Evolutionary conservation across 2,329 filamentous ascomycete species (phyloP).

Genomic region (Tolypocladium paradoxum): DNA sequence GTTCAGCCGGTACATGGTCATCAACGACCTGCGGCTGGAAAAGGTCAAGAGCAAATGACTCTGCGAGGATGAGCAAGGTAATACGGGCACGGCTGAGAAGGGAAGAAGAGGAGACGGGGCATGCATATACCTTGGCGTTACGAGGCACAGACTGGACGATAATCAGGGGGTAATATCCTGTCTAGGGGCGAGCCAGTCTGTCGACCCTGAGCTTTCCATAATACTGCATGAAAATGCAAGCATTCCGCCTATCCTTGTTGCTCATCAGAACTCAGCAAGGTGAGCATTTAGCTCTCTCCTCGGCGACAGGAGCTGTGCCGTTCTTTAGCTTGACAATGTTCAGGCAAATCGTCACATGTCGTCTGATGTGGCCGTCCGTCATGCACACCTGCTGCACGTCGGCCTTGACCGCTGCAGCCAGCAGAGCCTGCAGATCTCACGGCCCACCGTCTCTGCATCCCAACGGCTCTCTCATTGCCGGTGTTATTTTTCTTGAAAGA

Average conservation of each 20-base stretch:
- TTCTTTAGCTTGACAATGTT: too few relatives aligned
- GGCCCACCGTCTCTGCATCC: neutral
- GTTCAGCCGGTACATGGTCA: slow-evolving; percentile 84
- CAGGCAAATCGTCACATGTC: neutral
- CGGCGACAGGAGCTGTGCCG: too few relatives aligned
- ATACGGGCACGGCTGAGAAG: neutral
- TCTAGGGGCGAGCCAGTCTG: neutral
- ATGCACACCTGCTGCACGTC: neutral
- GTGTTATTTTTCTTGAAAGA: neutral
- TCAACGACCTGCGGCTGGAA: slow-evolving; percentile 70
- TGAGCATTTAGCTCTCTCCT: too few relatives aligned
- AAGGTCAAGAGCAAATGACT: slow-evolving; percentile 15
- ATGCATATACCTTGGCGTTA: neutral
- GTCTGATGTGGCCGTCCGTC: neutral
- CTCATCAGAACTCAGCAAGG: neutral
- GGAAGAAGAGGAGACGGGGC: neutral
- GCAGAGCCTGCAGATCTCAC: neutral
- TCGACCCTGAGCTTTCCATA: neutral
- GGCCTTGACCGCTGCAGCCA: neutral
- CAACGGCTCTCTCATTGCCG: too few relatives aligned
- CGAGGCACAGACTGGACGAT: neutral
- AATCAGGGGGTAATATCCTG: neutral
- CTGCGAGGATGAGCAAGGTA: neutral
- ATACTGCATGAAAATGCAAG: neutral
- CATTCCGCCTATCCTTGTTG: neutral